Base-by-base conservation (phyloP, 108 stramenopile genomes). In the Nitzschia sp. region DNA sequence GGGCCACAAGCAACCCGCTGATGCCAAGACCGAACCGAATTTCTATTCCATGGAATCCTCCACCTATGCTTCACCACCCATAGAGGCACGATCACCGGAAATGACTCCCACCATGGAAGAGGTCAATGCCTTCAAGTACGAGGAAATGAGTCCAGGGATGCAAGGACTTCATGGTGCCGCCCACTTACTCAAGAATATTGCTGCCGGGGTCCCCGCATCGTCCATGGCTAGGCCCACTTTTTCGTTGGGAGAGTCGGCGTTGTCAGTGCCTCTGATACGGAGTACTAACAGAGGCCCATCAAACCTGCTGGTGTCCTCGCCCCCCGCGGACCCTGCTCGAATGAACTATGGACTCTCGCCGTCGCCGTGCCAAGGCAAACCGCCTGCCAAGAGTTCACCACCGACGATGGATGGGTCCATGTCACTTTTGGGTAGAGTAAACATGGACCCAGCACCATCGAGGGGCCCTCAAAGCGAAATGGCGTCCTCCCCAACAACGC, bases 1-100 rank as follows among this genome's bases (percentile, higher is more conserved):
- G 2, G 92, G 92, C 2, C 91, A 93, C 71, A 93, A 93, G 77
- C 88, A 91, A 78, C 91, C 90, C 2, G 84, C 89, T 23, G 90
- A 93, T 76, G 82, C 82, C 23, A 71, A 74, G 17, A 83, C 80
- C 32, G 92, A 93, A 69, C 92, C 95, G 2, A 89, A 93, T 66
- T 91, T 96, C 63, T 93, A 96, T 45, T 50, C 74, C 32, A 86
- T 92, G 88, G 62, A 84, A 13, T 71, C 81, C 46, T 58, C 65
- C 23, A 35, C 33, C 17, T 31, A 34, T n/a, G 41, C 41, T 25
- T 41, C 60, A 13, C 66, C 53, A 27, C n/a, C n/a, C n/a, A n/a
- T n/a, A n/a, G n/a, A n/a, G n/a, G 52, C 38, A 15, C 16, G 29
- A 3, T 54, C 50, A 27, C 30, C 60, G 27, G 48, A 21, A 19